A percentile compares a stretch with the other conserved stretches of the same genome.
Evolutionary conservation across 768 basidiomycete genomes (phyloP).

Genomic region (Boletus tylopilopsis): DNA sequence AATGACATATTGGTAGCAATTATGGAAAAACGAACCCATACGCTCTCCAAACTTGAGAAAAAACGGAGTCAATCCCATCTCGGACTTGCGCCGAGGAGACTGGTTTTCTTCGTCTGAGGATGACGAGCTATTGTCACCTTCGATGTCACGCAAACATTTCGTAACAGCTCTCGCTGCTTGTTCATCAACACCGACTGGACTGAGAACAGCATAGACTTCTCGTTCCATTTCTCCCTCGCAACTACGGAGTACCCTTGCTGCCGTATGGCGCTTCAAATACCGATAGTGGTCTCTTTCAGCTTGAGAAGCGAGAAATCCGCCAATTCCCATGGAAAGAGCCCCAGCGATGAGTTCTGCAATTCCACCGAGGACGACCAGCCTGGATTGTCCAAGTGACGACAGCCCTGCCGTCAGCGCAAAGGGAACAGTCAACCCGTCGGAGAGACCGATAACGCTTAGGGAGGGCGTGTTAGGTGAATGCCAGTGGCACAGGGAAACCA

Average conservation of each 20-base stretch:
- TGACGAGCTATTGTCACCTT: conserved; percentile 38
- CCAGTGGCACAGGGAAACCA: background rate
- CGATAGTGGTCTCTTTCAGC: conserved; percentile 94
- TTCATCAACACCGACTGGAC: conserved; percentile 87
- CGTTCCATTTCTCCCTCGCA: conserved; percentile 97
- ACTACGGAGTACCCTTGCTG: conserved; percentile 78
- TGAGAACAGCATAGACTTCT: conserved; percentile 85
- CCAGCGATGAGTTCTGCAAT: conserved; percentile 96
- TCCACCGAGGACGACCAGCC: conserved; percentile 91
- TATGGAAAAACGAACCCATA: conserved; percentile 50
- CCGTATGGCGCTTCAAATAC: conserved; percentile 70
- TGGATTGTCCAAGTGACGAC: conserved; percentile 83
- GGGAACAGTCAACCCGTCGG: conserved; percentile 87
- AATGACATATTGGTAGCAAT: background rate
- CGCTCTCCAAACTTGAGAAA: conserved; percentile 96
- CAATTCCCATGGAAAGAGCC: conserved; percentile 97
- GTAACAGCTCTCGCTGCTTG: conserved; percentile 76
- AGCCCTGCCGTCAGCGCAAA: conserved; percentile 90
- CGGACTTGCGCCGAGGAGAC: conserved; percentile 61
- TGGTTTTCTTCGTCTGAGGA: conserved; percentile 52
- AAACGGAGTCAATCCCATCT: conserved; percentile 89
- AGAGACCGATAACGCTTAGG: conserved; percentile 82
- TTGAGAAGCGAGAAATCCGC: conserved; percentile 95
- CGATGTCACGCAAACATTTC: conserved; percentile 64
- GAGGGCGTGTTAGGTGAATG: conserved; percentile 4